Evolutionary conservation across 495 filamentous ascomycete genomes (phyloP), one percentile per base, ranked within the genome.

Genomic region (Penicillium cinerascens): DNA sequence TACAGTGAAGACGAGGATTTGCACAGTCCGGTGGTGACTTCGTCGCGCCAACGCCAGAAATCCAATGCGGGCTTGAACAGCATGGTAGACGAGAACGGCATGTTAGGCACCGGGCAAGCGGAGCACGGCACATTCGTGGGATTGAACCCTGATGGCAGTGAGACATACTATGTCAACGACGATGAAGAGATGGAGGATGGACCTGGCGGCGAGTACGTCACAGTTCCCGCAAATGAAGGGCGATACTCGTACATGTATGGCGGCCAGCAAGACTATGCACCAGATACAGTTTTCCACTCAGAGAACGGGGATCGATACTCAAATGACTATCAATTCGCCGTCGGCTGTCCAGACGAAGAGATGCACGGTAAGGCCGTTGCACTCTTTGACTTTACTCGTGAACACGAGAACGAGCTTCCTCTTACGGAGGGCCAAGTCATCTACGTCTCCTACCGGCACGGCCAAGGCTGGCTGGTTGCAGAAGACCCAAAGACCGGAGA

Each of bases 361-460:
- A 95, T 96, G 89, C 90, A 96, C 64, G 92, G 92, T 38, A 95
- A 95, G 63, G 92, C 92, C 33, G 89, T 98, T 20, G 95, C 93
- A 5, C 78, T 98, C 11, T 98, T 95, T 63, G 90, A 96, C 67
- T 98, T 98, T 67, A 83, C 84, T 46, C 82, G 91, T 22, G 93
- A 97, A 66, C 96, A 97, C 63, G 91, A 96, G 63, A 98, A 96
- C 58, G 93, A 98, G 71, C 80, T 98, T 13, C 91, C 90, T 15
- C 74, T 98, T 17, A 84, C 87, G 0, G 93, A 98, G 69, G 95
- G 95, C 27, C 93, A 98, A 63, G 87, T 97, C 47, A 95, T 98
- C 40, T 91, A 91, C 80, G 92, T 98, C 37, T 92, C 89, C 9
- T 98, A 96, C 65, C 79, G 93, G 26, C 91, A 97, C 67, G 92